Evolutionary conservation across 148 eudicot genomes (phyloP).

Genomic region (Cornus controversa): DNA sequence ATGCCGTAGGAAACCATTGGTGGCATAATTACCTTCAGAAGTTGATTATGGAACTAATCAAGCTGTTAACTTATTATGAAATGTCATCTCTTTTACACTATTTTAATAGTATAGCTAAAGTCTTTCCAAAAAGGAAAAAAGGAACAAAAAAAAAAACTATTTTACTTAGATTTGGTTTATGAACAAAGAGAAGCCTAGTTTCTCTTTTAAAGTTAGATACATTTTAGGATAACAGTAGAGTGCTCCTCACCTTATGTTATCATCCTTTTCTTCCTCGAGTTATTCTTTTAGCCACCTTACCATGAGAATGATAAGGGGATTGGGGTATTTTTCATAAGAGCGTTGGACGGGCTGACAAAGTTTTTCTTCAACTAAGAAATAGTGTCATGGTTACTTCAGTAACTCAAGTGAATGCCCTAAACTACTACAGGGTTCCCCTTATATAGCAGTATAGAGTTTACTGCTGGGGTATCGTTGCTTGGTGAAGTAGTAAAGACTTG

Average conservation of each 20-base stretch:
- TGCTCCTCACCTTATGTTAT: neutral
- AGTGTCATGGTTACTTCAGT: neutral
- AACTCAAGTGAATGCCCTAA: no score
- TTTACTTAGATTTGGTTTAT: neutral
- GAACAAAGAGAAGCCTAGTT: neutral
- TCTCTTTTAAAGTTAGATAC: neutral
- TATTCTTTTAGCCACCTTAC: neutral
- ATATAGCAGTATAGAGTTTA: no score
- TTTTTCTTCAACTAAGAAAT: neutral
- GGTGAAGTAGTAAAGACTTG: no score
- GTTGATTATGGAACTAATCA: neutral
- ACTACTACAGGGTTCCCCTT: no score
- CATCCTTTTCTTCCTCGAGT: neutral
- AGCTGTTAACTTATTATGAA: neutral
- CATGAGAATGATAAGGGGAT: neutral
- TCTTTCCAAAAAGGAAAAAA: no score
- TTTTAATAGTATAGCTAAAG: no score
- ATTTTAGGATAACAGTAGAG: neutral
- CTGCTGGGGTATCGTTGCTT: no score
- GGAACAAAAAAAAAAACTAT: no score
- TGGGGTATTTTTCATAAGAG: neutral
- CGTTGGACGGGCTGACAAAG: neutral
- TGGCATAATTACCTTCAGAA: neutral
- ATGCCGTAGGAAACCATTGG: neutral
- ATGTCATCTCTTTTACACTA: neutral